A percentile compares a stretch with the other conserved stretches of the same genome.
phyloP scores from a whole-genome alignment of 2,329 filamentous ascomycete species.

The Aspergillus clavatus region DNA sequence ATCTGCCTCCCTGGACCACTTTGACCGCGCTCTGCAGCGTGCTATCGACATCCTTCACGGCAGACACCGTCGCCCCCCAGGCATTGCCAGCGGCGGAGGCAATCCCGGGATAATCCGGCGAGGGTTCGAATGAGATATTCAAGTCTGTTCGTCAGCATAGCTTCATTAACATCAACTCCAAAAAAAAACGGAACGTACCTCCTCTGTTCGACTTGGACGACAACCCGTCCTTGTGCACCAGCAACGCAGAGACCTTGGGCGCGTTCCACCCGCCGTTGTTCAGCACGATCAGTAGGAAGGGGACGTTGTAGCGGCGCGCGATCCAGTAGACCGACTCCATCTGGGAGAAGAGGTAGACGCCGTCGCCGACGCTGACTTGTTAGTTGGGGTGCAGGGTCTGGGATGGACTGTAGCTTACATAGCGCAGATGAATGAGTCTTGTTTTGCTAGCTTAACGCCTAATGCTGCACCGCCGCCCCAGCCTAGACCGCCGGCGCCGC shows the following conservation, averaged over 20 bases:
- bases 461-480: constrained; percentile 72
- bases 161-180: not conserved
- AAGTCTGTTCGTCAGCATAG: constrained; percentile 43
- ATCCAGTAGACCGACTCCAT: constrained; percentile 65
- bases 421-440: constrained; percentile 53
- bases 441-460: constrained; percentile 65
- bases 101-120: constrained; percentile 61
- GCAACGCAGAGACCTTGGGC: constrained; percentile 49
- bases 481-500: constrained; percentile 68
- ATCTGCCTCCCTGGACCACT: not conserved
- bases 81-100: constrained; percentile 50
- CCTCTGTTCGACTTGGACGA: constrained; percentile 51
- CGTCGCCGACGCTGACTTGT: constrained; percentile 51
- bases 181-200: not conserved
- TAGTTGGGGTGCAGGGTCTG: not conserved
- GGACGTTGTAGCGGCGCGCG: constrained; percentile 57
- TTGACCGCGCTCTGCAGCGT: not conserved
- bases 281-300: constrained; percentile 59
- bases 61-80: not conserved
- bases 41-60: not conserved
- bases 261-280: constrained; percentile 63
- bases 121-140: constrained; percentile 59
- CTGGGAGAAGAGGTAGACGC: constrained; percentile 60
- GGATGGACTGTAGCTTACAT: constrained; percentile 31
- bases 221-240: constrained; percentile 59